Evolutionary conservation across 345 rosid species (phyloP).

Genomic region (Leavenworthia alabamica): DNA sequence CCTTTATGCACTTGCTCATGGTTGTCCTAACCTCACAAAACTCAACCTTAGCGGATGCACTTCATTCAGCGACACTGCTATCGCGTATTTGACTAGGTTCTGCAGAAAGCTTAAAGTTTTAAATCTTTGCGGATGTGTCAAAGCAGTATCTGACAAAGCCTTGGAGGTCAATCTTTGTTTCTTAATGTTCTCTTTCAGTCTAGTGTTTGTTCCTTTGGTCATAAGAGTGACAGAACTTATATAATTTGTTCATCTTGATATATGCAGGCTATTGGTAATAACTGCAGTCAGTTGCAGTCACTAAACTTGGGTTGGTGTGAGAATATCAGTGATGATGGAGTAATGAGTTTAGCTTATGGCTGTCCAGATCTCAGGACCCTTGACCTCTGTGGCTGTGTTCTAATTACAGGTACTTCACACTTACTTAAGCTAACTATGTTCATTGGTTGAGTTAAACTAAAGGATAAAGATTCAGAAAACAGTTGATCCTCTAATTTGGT

Average conservation of each 20-base stretch:
- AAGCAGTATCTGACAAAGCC: conserved; percentile 70
- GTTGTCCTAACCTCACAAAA: conserved; percentile 68
- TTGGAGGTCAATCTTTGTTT: conserved; percentile 59
- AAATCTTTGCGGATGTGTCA: conserved; percentile 94
- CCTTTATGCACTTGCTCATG: conserved; percentile 63
- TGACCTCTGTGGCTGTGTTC: conserved; percentile 73
- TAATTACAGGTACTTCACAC: conserved; percentile 92
- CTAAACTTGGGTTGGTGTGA: conserved; percentile 97
- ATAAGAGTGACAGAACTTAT: not conserved
- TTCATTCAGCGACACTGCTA: conserved; percentile 57
- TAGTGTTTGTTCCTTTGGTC: not conserved
- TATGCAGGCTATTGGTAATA: conserved; percentile 77
- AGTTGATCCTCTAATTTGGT: not conserved
- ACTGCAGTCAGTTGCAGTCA: conserved; percentile 63
- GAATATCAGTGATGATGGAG: conserved; percentile 73
- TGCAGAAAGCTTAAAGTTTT: conserved; percentile 57
- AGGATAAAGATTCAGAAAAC: too few species aligned
- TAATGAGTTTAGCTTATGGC: conserved; percentile 75
- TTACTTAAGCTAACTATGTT: too few species aligned
- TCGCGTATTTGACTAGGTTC: conserved; percentile 48
- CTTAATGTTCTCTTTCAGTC: not conserved
- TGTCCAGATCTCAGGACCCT: conserved; percentile 80
- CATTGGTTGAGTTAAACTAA: too few species aligned
- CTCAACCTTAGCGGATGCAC: conserved; percentile 94
- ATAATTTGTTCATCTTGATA: not conserved